Percentiles rank a stretch among this genome's conserved stretches.
phyloP scores from a whole-genome alignment of 2,329 filamentous ascomycete genomes.

The Phyllosticta citribraziliensis region DNA sequence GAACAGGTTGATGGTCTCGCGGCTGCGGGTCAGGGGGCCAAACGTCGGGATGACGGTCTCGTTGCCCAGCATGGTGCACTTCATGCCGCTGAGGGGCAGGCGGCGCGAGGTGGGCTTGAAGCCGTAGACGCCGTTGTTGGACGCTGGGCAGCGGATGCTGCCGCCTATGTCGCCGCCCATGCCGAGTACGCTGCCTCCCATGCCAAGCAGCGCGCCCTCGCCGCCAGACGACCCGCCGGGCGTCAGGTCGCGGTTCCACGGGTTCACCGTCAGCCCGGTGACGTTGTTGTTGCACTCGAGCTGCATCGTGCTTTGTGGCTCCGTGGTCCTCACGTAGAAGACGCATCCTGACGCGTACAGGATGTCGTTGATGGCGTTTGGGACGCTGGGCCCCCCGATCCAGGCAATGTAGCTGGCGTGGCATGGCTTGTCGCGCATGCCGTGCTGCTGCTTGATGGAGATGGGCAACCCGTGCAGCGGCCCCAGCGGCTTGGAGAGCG shows the following conservation, averaged over 20 bases:
- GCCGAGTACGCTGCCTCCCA: conserved; percentile 43
- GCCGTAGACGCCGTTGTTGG: conserved; percentile 20
- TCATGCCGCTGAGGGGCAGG: not conserved
- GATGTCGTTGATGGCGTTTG: conserved; percentile 14
- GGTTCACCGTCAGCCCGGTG: conserved; percentile 44
- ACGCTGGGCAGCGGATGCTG: conserved; percentile 9
- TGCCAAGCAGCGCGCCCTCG: conserved; percentile 44
- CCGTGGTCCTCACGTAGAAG: conserved; percentile 43
- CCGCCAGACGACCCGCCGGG: conserved; percentile 46
- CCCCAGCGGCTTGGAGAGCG: conserved; percentile 28
- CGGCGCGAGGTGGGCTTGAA: conserved; percentile 17
- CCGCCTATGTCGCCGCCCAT: conserved; percentile 26
- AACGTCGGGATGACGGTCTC: conserved; percentile 15
- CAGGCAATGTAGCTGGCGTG: conserved; percentile 42
- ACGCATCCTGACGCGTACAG: conserved; percentile 34
- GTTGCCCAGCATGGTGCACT: not conserved
- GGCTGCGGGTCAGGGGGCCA: conserved; percentile 45
- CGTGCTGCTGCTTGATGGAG: conserved; percentile 42
- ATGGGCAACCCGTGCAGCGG: conserved; percentile 43
- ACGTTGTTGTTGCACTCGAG: conserved; percentile 41
- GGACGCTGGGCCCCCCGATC: conserved; percentile 16
- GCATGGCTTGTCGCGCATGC: conserved; percentile 36
- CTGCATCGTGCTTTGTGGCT: conserved; percentile 46
- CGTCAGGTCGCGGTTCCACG: conserved; percentile 41
- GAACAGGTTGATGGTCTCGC: conserved; percentile 45